Evolutionary conservation across 768 basidiomycete species (phyloP).

Genomic region (Tricholoma furcatifolium): DNA sequence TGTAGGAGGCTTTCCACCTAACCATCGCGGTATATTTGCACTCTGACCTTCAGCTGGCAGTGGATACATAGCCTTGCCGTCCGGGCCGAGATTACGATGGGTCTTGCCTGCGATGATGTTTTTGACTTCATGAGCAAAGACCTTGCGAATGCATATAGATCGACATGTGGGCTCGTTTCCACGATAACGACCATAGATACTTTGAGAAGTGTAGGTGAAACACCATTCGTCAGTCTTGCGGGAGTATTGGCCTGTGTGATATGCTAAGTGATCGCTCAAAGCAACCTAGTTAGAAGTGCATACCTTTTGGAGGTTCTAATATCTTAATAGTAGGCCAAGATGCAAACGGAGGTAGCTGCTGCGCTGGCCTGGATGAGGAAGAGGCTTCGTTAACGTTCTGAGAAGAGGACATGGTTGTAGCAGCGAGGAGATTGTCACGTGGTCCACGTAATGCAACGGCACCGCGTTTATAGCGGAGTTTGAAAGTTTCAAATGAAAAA

Average conservation of each 20-base stretch:
- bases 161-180: slow-evolving; percentile 52
- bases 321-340: slow-evolving; percentile 56
- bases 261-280: not conserved
- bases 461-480: slow-evolving; percentile 22
- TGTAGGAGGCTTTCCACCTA: slow-evolving; percentile 39
- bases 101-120: slow-evolving; percentile 46
- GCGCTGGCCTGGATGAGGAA: slow-evolving; percentile 5
- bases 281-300: not conserved
- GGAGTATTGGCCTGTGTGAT: slow-evolving; percentile 48
- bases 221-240: slow-evolving; percentile 65
- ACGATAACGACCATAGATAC: slow-evolving; percentile 49
- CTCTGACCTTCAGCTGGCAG: slow-evolving; percentile 68
- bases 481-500: slow-evolving; percentile 17
- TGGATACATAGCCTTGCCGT: slow-evolving; percentile 55
- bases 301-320: slow-evolving; percentile 50
- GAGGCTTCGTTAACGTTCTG: slow-evolving; percentile 21
- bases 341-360: slow-evolving; percentile 38
- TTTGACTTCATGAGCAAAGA: slow-evolving; percentile 66
- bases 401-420: slow-evolving; percentile 26
- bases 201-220: slow-evolving; percentile 61
- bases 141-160: slow-evolving; percentile 61
- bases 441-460: slow-evolving; percentile 14
- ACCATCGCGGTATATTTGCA: slow-evolving; percentile 40
- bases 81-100: slow-evolving; percentile 37
- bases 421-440: slow-evolving; percentile 7